Base-by-base conservation (phyloP, 75 land plant genomes). In the Pinus tabuliformis region DNA sequence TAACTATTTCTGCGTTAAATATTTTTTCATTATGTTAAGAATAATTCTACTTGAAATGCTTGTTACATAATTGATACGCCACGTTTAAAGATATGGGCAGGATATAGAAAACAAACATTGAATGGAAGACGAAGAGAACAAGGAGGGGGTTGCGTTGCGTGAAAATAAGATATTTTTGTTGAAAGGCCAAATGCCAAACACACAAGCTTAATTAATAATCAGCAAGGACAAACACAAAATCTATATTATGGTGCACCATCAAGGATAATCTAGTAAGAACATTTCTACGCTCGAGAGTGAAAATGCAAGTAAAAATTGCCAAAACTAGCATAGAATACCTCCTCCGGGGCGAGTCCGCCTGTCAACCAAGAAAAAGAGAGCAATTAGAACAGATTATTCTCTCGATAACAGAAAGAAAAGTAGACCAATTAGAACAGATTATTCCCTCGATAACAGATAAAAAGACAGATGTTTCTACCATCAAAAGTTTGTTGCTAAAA, bases 271-370 rank as follows among this genome's bases (percentile, higher is more conserved):
- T 28, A 30, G 1, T 8, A 14, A 62, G 15, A 33, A 26, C 14
- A 64, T 33, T 30, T 63, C 9, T n/a, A 30, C 12, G 30, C 28
- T 33, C 2, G 33, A 1, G 1, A 33, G 33, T 33, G 33, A 33
- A 33, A 33, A 63, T 30, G 17, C 33, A 30, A 15, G 5, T 14
- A 22, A 24, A 28, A 14, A 30, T 4, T 3, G 65, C 17, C 37
- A 63, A 63, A 33, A 15, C 4, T 63, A 63, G 16, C 17, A 63
- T 63, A 45, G 49, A 36, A 3, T 63, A 63, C 66, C 66, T 63
- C 30, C 66, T 63, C 33, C 66, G 66, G 20, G 37, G 66, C 5
- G 66, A 63, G 12, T 22, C 66, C 30, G 66, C 66, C 66, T 63
- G 66, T 36, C 28, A 63, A 5, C 2, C 11, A 30, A 33, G 26